phyloP scores from a whole-genome alignment of 768 basidiomycete genomes.

The Antrodiella citrinella region DNA sequence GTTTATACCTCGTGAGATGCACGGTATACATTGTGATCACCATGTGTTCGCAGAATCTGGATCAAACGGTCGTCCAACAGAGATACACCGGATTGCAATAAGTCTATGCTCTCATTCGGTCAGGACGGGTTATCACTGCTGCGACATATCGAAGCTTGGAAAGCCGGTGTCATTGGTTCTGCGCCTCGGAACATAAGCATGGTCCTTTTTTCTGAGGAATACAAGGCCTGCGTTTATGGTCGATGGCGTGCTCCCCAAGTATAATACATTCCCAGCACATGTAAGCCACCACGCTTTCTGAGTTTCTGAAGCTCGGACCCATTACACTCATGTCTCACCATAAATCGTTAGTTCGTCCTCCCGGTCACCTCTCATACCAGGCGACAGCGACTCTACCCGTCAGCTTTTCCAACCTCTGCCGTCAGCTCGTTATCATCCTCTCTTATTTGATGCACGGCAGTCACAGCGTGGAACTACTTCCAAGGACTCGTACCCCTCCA shows the following conservation, averaged over 20 bases:
- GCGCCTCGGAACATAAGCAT: slow-evolving; percentile 26
- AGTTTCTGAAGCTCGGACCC: not conserved
- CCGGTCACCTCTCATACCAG: slow-evolving; percentile 50
- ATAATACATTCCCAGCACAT: slow-evolving; percentile 18
- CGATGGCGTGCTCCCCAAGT: slow-evolving; percentile 16
- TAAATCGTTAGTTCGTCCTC: slow-evolving; percentile 42
- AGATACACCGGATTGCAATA: slow-evolving; percentile 26
- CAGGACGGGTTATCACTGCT: slow-evolving; percentile 45
- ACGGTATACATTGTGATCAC: not conserved
- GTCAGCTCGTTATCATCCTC: not conserved
- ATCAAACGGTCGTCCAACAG: slow-evolving; percentile 34
- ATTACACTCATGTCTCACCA: not conserved
- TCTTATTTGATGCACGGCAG: slow-evolving; percentile 37
- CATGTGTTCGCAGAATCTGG: slow-evolving; percentile 34
- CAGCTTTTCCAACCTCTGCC: slow-evolving; percentile 8
- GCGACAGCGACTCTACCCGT: slow-evolving; percentile 60
- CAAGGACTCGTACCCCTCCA: slow-evolving; percentile 41
- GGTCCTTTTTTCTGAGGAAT: not conserved
- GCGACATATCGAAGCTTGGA: slow-evolving; percentile 37
- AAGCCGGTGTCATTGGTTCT: slow-evolving; percentile 49
- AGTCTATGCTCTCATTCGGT: slow-evolving; percentile 40
- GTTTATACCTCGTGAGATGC: not conserved
- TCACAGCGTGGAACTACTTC: slow-evolving; percentile 60
- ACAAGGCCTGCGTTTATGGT: not conserved
- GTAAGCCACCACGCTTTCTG: slow-evolving; percentile 9